A percentile compares a stretch with the other conserved stretches of the same genome.
These are phyloP conservation scores for Phytophthora meadii DNA, from an alignment of 352 stramenopile genomes.

Conservation along the genomic window DNA sequence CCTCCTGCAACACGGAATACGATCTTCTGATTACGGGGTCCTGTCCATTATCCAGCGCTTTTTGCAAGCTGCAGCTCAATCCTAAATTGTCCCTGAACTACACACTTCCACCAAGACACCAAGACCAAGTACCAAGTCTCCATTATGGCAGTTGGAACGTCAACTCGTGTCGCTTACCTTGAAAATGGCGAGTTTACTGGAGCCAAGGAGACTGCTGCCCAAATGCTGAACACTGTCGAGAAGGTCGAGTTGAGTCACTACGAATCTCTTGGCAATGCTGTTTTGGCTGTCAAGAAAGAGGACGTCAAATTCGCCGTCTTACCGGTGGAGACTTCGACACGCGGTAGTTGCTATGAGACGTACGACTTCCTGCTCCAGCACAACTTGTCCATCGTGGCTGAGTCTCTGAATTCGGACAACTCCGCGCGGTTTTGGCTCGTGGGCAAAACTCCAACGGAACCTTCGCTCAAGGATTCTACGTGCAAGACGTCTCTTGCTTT, in stretches of 20 bases:
- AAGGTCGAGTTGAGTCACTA: constrained; percentile 21
- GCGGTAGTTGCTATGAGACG: constrained; percentile 96
- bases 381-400: constrained; percentile 67
- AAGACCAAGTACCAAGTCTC: not conserved
- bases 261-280: constrained; percentile 47
- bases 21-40: no score
- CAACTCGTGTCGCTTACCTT: constrained; percentile 24
- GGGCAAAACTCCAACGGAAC: constrained; percentile 48
- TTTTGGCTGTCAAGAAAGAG: constrained; percentile 64
- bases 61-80: no score
- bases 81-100: not conserved
- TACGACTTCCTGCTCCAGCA: constrained; percentile 90
- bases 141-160: constrained; percentile 20
- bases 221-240: constrained; percentile 20
- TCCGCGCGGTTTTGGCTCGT: constrained; percentile 91
- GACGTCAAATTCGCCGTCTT: constrained; percentile 94
- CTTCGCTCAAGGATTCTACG: constrained; percentile 22
- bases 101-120: no score
- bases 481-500: constrained; percentile 82
- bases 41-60: no score
- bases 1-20: no score
- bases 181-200: constrained; percentile 6
- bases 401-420: constrained; percentile 43
- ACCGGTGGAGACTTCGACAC: constrained; percentile 95
- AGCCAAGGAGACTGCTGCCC: constrained; percentile 18